phyloP scores from a whole-genome alignment of 352 stramenopile species.

The Saprolegnia diclina region DNA sequence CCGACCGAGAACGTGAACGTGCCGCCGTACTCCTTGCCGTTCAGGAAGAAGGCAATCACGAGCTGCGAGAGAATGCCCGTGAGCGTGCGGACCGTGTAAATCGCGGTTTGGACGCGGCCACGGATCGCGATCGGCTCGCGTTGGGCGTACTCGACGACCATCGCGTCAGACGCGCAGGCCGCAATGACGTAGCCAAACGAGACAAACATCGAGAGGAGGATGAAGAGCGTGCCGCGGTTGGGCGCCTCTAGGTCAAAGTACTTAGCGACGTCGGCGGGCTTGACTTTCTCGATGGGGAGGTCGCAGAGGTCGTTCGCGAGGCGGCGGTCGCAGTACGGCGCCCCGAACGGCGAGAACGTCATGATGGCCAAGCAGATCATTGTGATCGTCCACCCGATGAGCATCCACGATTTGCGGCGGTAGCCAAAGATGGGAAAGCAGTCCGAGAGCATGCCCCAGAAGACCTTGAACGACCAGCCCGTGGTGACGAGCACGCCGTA shows the following conservation, averaged over 20 bases:
- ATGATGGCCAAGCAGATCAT: neutral
- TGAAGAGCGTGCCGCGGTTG: conserved; percentile 8
- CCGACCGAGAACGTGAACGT: conserved; percentile 45
- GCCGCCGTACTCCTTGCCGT: conserved; percentile 43
- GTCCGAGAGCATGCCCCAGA: conserved; percentile 26
- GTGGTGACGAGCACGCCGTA: conserved; percentile 45
- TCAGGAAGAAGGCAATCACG: conserved; percentile 39
- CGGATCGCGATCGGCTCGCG: conserved; percentile 41
- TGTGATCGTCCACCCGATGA: conserved; percentile 7
- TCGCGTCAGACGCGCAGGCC: conserved; percentile 60
- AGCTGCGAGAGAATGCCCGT: conserved; percentile 34
- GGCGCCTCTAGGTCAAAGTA: neutral
- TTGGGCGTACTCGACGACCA: conserved; percentile 76
- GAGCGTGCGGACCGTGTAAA: conserved; percentile 35
- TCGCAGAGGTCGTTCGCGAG: neutral
- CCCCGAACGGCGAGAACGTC: neutral
- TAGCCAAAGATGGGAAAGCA: conserved; percentile 28
- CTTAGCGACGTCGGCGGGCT: no score
- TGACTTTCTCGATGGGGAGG: neutral
- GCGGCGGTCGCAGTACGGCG: neutral
- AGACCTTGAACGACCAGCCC: conserved; percentile 28
- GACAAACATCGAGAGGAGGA: conserved; percentile 59
- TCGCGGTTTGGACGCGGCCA: conserved; percentile 41
- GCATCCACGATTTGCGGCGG: conserved; percentile 11
- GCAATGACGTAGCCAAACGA: conserved; percentile 64